A percentile compares a stretch with the other conserved stretches of the same genome.
phyloP scores from a whole-genome alignment of 106 monocot genomes.

The Dactylorhiza incarnata region DNA sequence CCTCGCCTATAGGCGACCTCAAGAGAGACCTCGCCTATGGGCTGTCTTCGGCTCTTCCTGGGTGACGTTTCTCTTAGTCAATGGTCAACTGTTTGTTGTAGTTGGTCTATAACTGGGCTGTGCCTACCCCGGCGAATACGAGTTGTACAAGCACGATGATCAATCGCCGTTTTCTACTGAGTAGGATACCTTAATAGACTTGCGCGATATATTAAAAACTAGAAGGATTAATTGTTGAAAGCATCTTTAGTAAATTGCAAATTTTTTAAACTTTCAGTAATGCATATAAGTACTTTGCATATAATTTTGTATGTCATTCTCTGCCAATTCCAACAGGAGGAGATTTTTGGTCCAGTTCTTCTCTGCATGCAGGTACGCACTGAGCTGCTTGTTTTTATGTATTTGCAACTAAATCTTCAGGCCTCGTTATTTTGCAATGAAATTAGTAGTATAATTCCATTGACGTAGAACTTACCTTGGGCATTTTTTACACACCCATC shows the following conservation, averaged over 20 bases:
- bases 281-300: not conserved
- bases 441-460: not conserved
- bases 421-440: not conserved
- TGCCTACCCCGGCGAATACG: no score
- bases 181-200: not conserved
- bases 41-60: no score
- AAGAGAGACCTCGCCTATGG: no score
- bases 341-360: slow-evolving; percentile 97
- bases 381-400: not conserved
- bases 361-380: slow-evolving; percentile 81
- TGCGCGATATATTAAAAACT: not conserved
- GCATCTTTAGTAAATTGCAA: not conserved
- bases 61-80: no score
- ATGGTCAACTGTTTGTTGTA: no score
- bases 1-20: no score
- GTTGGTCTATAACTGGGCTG: no score
- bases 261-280: not conserved
- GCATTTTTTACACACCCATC: no score
- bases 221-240: not conserved
- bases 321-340: slow-evolving; percentile 61
- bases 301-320: slow-evolving; percentile 7
- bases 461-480: no score
- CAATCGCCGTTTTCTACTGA: not conserved
- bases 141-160: not conserved
- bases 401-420: no score